Conservation (phyloP, 2,329 filamentous ascomycete genomes). For the Sphaerulina populicola region DNA sequence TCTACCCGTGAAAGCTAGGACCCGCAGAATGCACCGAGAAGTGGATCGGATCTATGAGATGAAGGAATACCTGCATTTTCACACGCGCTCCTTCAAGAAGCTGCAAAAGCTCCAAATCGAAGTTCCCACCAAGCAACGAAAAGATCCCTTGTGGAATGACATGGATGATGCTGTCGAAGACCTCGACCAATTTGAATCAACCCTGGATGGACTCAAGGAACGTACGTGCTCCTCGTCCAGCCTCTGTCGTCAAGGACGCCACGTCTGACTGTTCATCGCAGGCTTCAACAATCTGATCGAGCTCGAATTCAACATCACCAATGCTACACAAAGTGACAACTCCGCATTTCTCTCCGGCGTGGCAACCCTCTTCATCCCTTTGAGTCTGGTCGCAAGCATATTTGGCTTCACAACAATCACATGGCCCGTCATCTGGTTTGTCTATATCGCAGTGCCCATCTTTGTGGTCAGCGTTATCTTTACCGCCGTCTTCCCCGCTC, state of each 20-base stretch:
- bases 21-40: slow-evolving; percentile 29
- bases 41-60: slow-evolving; percentile 34
- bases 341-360: slow-evolving; percentile 30
- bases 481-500: slow-evolving; percentile 26
- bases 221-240: slow-evolving; percentile 16
- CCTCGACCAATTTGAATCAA: slow-evolving; percentile 31
- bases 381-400: slow-evolving; percentile 32
- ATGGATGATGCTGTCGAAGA: slow-evolving; percentile 34
- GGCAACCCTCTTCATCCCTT: slow-evolving; percentile 32
- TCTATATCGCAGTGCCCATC: slow-evolving; percentile 31
- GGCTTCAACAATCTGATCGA: slow-evolving; percentile 35
- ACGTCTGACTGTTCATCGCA: slow-evolving; percentile 5
- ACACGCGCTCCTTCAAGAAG: slow-evolving; percentile 31
- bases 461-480: slow-evolving; percentile 27
- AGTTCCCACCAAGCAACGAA: slow-evolving; percentile 26
- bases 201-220: slow-evolving; percentile 32
- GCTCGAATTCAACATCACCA: slow-evolving; percentile 36
- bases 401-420: slow-evolving; percentile 33
- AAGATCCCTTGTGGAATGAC: slow-evolving; percentile 31
- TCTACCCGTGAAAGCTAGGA: slow-evolving; percentile 31
- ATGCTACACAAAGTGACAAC: slow-evolving; percentile 32
- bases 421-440: slow-evolving; percentile 29
- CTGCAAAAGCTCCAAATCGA: slow-evolving; percentile 30
- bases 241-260: too few relatives aligned
- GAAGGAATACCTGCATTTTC: slow-evolving; percentile 33